Evolutionary conservation across 257 asterid genomes (phyloP), one percentile per base, ranked within the genome.

Genomic region (Apocynum venetum): DNA sequence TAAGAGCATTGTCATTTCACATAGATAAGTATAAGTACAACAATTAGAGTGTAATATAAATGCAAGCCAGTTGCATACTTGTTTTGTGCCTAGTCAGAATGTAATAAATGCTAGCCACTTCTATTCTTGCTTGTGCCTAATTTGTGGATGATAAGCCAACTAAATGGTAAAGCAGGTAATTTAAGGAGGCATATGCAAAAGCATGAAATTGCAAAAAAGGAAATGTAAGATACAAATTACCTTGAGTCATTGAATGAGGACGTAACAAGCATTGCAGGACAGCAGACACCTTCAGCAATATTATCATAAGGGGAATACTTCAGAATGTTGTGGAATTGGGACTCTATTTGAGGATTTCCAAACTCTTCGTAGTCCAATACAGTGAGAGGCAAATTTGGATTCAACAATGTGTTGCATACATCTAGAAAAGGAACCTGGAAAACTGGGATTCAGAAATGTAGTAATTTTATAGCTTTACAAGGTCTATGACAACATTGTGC

Each of bases 301-400:
- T 95, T 95, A 71, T 93, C 93, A 8, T 89, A 93, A 7, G 99
- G 99, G 67, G 99, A 95, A 89, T 89, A 90, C 78, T 88, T 90
- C 14, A 77, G 82, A 73, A 95, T 91, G 76, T 88, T 86, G 36
- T 89, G 87, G 41, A 91, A 91, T 84, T 73, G 84, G 0, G 88
- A 73, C 48, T 63, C 75, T 15, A 63, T 80, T 72, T 85, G 87
- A 81, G 98, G 99, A 83, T 95, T 87, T 47, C 98, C 99, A 25
- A 90, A 95, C 84, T 95, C 99, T 87, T 95, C 97, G 8, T 93
- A 90, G 78, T 95, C 99, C 87, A 91, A 76, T 3, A 92, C 77
- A 4, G 98, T 91, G 67, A 95, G 98, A 71, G 99, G 99, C 79
- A 93, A 84, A 80, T 64, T 83, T 14, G 97, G 88, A 86, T 95